Conservation (phyloP, 2,329 filamentous ascomycete genomes). For the Geoglossum cookeanum region DNA sequence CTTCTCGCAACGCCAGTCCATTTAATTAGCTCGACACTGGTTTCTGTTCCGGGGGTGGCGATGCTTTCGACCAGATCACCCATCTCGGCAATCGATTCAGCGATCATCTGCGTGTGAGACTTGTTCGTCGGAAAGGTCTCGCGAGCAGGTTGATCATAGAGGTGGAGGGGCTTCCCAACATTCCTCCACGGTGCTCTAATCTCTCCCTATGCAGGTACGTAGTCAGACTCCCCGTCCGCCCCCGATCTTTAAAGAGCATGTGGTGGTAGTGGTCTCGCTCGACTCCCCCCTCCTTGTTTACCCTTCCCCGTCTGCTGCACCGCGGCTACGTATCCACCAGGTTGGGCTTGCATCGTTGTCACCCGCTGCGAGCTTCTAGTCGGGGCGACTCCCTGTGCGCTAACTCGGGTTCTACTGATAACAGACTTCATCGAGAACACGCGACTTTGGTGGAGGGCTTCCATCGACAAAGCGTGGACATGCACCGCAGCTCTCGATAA, state of each 20-base stretch:
- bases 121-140: neutral
- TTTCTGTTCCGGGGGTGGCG: neutral
- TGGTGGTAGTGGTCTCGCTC: neutral
- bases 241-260: neutral
- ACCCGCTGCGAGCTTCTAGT: neutral
- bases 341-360: neutral
- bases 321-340: neutral
- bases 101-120: neutral
- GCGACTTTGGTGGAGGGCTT: neutral
- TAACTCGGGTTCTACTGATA: neutral
- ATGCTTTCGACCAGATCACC: constrained; percentile 1
- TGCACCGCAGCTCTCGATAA: constrained; percentile 47
- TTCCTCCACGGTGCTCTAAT: neutral
- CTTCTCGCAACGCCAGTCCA: neutral
- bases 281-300: neutral
- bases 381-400: neutral
- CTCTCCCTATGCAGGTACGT: neutral
- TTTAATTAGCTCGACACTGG: neutral
- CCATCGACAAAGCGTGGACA: constrained; percentile 21
- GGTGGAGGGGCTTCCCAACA: neutral
- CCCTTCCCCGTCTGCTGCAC: neutral
- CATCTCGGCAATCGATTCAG: neutral
- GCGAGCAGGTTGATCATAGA: neutral
- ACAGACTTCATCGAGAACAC: constrained; percentile 1
- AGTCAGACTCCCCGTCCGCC: neutral